A percentile compares a stretch with the other conserved stretches of the same genome.
phyloP scores from a whole-genome alignment of 768 basidiomycete species.

The Auriscalpium orientale region DNA sequence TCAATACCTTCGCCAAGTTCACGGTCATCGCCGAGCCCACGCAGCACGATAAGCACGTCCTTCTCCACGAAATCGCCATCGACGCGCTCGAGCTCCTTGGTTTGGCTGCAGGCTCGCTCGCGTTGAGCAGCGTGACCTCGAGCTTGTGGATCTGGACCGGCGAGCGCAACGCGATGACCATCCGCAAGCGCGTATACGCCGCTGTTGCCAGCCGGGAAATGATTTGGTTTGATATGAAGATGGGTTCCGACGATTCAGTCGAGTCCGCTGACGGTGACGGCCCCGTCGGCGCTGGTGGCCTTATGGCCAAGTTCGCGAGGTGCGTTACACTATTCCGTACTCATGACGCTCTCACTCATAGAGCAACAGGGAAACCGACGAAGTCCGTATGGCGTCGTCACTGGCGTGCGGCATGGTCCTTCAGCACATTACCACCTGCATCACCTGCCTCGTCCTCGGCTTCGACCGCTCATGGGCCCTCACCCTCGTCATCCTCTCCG shows the following conservation, averaged over 20 bases:
- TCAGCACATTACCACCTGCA: conserved; percentile 72
- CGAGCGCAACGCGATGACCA: conserved; percentile 64
- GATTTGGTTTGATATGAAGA: conserved; percentile 87
- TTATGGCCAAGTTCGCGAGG: conserved; percentile 92
- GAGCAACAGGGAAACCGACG: conserved; percentile 78
- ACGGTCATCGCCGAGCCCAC: conserved; percentile 34
- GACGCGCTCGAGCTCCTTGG: conserved; percentile 60
- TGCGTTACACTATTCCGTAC: conserved; percentile 22
- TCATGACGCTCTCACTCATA: neutral
- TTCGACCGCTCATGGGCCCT: conserved; percentile 75
- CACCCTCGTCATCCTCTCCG: conserved; percentile 86
- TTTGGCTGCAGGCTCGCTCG: conserved; percentile 57
- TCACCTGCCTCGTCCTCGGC: conserved; percentile 76
- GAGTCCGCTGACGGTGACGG: conserved; percentile 34
- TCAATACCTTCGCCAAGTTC: conserved; percentile 62
- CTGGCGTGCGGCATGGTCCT: conserved; percentile 70
- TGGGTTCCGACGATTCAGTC: conserved; percentile 47
- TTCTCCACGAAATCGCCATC: conserved; percentile 50
- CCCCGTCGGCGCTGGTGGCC: conserved; percentile 73
- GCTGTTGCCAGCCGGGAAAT: conserved; percentile 65
- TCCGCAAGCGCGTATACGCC: conserved; percentile 62
- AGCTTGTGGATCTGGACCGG: conserved; percentile 84
- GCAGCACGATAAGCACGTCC: conserved; percentile 37
- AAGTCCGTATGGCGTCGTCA: conserved; percentile 80
- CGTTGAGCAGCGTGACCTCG: conserved; percentile 67